A percentile compares a stretch with the other conserved stretches of the same genome.
Evolutionary conservation across 2,329 filamentous ascomycete species (phyloP).

Genomic region (Botrytis squamosa): DNA sequence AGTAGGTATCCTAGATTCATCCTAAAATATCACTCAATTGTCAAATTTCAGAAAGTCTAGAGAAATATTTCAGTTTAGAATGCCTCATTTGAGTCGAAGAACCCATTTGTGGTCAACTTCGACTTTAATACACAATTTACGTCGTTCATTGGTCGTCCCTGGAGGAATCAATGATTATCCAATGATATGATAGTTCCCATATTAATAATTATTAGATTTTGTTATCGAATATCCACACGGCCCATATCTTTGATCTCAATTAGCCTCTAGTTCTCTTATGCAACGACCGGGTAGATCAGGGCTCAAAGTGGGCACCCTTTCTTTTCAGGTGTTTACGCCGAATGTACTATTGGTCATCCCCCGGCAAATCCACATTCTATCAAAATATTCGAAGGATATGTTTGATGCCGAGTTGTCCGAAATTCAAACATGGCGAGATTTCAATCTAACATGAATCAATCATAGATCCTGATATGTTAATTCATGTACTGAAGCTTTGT

Average conservation of each 20-base stretch:
- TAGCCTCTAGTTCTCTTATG: background rate
- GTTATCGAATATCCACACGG: slow-evolving; percentile 3
- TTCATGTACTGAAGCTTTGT: background rate
- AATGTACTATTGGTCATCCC: background rate
- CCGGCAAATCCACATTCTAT: background rate
- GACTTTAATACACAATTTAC: background rate
- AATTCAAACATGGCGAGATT: background rate
- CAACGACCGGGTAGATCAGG: background rate
- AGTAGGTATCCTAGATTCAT: background rate
- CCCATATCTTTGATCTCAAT: background rate
- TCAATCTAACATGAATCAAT: background rate
- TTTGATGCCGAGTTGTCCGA: slow-evolving; percentile 4
- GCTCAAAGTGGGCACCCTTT: background rate
- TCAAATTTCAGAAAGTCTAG: background rate
- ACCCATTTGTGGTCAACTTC: background rate
- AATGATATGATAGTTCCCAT: background rate
- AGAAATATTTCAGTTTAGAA: background rate
- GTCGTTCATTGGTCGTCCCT: background rate
- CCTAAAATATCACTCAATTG: background rate
- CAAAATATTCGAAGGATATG: background rate
- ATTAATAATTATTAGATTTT: background rate
- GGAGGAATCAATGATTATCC: background rate
- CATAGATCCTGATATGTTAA: background rate
- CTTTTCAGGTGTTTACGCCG: slow-evolving; percentile 7
- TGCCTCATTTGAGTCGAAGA: background rate